Base-by-base conservation (phyloP, 441 rosid genomes). In the Flueggea neowawraea region DNA sequence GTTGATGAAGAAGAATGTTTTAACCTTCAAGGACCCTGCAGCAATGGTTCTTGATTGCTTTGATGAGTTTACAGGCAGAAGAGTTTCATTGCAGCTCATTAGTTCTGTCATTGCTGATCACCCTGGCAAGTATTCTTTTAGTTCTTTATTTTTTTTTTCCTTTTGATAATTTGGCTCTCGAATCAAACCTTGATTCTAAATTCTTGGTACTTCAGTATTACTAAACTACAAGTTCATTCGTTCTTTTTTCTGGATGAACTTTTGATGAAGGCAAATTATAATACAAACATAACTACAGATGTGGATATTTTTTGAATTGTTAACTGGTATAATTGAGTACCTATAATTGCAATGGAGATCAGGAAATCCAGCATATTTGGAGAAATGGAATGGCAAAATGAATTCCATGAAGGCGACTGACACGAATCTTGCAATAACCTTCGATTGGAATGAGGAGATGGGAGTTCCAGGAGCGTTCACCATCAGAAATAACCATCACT, bases 381-480 rank as follows among this genome's bases (percentile, higher is more conserved):
- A 55, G 10, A 64, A 57, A 5, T 47, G 54, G 44, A 48, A 7
- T 31, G 15, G 45, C 36, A 32, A n/a, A 31, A 7, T 15, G 15
- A 17, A 8, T 3, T 41, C 58, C 15, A 11, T 22, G 16, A 22
- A 48, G 15, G 55, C 43, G n/a, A 51, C 31, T 12, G 48, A 64
- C 14, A 16, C 48, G 6, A 49, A 55, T 6, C 43, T 64, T 13
- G 12, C 55, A 5, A 16, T 64, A 31, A 16, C 16, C 4, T 64
- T 64, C 55, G 71, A 61, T 10, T 61, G 56, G 61, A 65, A 67
- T 16, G 61, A 67, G 16, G 61, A 67, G 9, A 60, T 60, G 17
- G 66, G 56, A 41, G 31, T 61, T 54, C 66, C 71, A 48, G 71
- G 66, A 1, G 71, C 65, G 14, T 67, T 67, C 14, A 14, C 32